Evolutionary conservation across 1,284 basidiomycete genomes (phyloP), one percentile per base, ranked within the genome.

Genomic region (Malassezia vespertilionis): DNA sequence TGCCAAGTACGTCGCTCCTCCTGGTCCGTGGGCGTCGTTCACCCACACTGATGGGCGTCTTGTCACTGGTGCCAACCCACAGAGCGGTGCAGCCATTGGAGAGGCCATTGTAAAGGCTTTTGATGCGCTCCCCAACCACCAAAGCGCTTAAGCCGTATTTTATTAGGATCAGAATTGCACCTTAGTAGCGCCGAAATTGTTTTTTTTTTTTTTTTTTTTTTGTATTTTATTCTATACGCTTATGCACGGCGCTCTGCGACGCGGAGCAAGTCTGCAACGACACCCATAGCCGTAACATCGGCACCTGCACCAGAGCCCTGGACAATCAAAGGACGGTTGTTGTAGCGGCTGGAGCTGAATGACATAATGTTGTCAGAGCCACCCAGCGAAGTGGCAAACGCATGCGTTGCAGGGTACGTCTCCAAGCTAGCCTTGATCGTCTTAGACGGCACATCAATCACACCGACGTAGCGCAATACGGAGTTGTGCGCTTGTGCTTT

Each of bases 361-460:
- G 91, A 86, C 69, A 99, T 80, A 68, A 97, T 96, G 73, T 96
- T 97, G 74, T 97, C 93, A 20, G 87, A 89, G 1, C 91, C 93
- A 26, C 85, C 84, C 10, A 97, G 79, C 0, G 88, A 86, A 1
- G 89, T 91, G 1, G 89, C 91, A 62, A 97, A 96, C 0, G 91
- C 83, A 72, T 97, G 91, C 21, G 81, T 79, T 18, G 76, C 77
- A 7, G 87, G 80, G 71, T 96, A 96, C 86, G 82, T 84, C 67
- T 86, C 84, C 32, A 99, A 75, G 33, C 82, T 83, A 30, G 89
- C 89, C 72, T 85, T 86, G 63, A 93, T 82, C 54, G 79, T 74
- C 14, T 80, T 79, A 5, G 75, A 75, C 61, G 76, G 75, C 18
- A 84, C 80, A 71, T 99, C 90, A 12, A 99, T 82, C 24, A 96